Evolutionary conservation across 257 asterid species (phyloP).

Genomic region (Leonotis leonurus): DNA sequence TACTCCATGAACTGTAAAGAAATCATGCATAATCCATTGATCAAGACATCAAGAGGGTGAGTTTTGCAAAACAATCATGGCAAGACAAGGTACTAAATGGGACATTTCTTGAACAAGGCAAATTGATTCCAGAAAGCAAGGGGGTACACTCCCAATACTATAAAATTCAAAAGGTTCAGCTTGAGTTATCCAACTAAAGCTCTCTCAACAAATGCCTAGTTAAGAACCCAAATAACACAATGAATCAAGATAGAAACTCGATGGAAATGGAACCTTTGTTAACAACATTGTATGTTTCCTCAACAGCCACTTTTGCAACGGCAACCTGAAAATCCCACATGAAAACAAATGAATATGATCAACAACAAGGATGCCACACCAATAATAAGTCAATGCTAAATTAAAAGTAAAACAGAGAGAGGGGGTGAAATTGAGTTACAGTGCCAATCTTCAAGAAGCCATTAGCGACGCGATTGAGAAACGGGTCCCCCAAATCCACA

Average conservation of each 20-base stretch:
- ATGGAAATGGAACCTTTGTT: constrained; percentile 39
- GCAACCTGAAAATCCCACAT: constrained; percentile 50
- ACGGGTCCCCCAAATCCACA: constrained; percentile 8
- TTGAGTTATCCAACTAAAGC: background rate
- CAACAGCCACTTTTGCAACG: constrained; percentile 54
- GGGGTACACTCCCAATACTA: too few relatives aligned
- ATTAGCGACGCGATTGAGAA: constrained; percentile 1
- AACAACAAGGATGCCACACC: too few relatives aligned
- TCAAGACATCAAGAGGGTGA: background rate
- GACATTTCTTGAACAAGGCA: too few relatives aligned
- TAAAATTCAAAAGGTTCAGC: background rate
- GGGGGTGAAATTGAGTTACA: background rate
- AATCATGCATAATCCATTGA: background rate
- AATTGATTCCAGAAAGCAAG: too few relatives aligned
- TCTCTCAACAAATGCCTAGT: background rate
- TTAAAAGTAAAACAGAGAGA: background rate
- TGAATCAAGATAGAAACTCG: background rate
- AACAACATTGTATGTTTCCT: constrained; percentile 51
- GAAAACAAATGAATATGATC: background rate
- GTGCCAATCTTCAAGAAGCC: constrained; percentile 2
- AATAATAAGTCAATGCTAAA: too few relatives aligned
- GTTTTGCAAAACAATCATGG: too few relatives aligned
- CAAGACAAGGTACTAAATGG: too few relatives aligned
- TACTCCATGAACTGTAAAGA: background rate
- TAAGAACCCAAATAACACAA: background rate